Evolutionary conservation across 495 filamentous ascomycete genomes (phyloP).

Genomic region (Platismatia glauca): DNA sequence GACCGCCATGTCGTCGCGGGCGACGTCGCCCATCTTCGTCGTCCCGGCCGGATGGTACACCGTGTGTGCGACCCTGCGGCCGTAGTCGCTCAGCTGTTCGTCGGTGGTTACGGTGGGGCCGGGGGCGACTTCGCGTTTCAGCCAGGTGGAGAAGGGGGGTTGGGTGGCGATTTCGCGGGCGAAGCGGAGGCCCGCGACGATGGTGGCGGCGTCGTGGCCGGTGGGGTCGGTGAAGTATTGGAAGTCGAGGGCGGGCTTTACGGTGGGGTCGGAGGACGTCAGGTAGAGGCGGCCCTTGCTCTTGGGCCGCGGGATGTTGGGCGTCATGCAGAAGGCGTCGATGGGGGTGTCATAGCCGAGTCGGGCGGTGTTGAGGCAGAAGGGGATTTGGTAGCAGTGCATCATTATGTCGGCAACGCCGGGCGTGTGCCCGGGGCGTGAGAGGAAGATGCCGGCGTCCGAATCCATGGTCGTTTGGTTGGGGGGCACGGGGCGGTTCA

Average conservation of each 20-base stretch:
- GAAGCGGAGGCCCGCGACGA: constrained; percentile 67
- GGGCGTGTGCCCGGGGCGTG: constrained; percentile 56
- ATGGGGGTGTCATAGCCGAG: constrained; percentile 65
- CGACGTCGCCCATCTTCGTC: constrained; percentile 72
- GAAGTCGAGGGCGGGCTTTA: constrained; percentile 79
- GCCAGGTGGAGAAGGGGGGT: constrained; percentile 67
- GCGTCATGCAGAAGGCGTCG: constrained; percentile 85
- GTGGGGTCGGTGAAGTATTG: constrained; percentile 79
- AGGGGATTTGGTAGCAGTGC: constrained; percentile 87
- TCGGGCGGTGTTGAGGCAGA: constrained; percentile 61
- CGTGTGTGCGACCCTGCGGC: constrained; percentile 65
- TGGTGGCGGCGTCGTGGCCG: constrained; percentile 72
- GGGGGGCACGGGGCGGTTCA: constrained; percentile 62
- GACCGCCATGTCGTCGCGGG: constrained; percentile 53
- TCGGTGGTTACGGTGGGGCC: constrained; percentile 60
- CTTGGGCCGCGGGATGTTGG: constrained; percentile 77
- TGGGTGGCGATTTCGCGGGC: constrained; percentile 62
- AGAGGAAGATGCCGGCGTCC: constrained; percentile 75
- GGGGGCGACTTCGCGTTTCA: constrained; percentile 70
- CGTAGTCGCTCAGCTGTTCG: constrained; percentile 66
- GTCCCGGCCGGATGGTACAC: constrained; percentile 83
- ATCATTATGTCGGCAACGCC: constrained; percentile 75
- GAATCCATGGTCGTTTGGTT: constrained; percentile 81
- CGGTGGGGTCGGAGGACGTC: constrained; percentile 56
- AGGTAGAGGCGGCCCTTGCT: constrained; percentile 65